These are phyloP conservation scores for Plantago lanceolata DNA, from an alignment of 305 asterid genomes.

Conservation along the genomic window DNA sequence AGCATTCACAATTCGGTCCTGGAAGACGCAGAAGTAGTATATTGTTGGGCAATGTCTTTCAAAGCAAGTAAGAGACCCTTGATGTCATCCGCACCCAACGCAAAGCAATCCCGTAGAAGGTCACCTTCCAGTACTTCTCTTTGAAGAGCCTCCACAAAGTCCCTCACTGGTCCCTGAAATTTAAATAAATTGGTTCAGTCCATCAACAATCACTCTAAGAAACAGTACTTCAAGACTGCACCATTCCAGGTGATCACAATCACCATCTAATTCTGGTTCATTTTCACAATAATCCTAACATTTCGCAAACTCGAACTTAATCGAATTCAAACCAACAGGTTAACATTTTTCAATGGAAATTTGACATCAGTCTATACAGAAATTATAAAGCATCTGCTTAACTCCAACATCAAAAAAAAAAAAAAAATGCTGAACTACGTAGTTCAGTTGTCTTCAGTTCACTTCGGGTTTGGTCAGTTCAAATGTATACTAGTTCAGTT, in stretches of 20 bases:
- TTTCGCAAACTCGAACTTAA: too few species aligned
- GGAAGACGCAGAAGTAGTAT: constrained; percentile 31
- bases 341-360: not conserved
- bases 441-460: too few species aligned
- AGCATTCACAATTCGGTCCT: constrained; percentile 42
- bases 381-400: too few species aligned
- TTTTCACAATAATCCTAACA: too few species aligned
- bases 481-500: too few species aligned
- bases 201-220: not conserved
- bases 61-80: constrained; percentile 47
- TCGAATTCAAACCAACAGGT: not conserved
- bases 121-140: constrained; percentile 64
- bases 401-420: too few species aligned
- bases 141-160: constrained; percentile 46
- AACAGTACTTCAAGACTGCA: too few species aligned
- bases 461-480: too few species aligned
- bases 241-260: too few species aligned
- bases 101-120: constrained; percentile 69
- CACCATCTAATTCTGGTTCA: too few species aligned
- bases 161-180: constrained; percentile 62
- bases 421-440: too few species aligned
- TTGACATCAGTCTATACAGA: too few species aligned
- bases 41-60: constrained; percentile 49
- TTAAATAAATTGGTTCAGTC: constrained; percentile 10
- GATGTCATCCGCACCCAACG: constrained; percentile 56